phyloP scores from a whole-genome alignment of 345 rosid species.

The Murraya paniculata region DNA sequence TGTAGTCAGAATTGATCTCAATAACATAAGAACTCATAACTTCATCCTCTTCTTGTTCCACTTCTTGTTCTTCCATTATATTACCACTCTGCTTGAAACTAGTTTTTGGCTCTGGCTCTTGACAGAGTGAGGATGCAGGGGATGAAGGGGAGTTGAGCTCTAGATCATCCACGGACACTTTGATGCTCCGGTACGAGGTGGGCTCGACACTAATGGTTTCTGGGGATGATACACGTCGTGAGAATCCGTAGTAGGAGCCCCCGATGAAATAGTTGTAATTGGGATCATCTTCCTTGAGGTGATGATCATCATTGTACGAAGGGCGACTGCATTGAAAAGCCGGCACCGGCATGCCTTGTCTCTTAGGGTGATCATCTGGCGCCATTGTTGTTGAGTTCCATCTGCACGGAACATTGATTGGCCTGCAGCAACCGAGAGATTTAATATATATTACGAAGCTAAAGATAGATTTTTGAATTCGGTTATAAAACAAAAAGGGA shows the following conservation, averaged over 20 bases:
- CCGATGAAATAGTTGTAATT: constrained; percentile 20
- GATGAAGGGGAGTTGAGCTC: constrained; percentile 74
- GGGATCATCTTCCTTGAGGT: constrained; percentile 32
- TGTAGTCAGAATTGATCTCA: constrained; percentile 64
- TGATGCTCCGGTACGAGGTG: constrained; percentile 43
- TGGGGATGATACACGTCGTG: constrained; percentile 57
- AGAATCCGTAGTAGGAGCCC: constrained; percentile 35
- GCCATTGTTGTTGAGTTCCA: constrained; percentile 47
- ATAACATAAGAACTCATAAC: constrained; percentile 84
- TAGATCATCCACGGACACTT: constrained; percentile 44
- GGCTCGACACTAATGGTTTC: constrained; percentile 65
- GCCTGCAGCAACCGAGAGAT: constrained; percentile 36
- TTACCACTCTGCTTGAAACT: neutral
- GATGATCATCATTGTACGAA: constrained; percentile 26
- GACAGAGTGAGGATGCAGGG: constrained; percentile 65
- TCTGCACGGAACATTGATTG: constrained; percentile 73
- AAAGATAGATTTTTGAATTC: too few relatives aligned
- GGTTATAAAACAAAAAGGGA: too few relatives aligned
- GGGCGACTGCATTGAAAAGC: constrained; percentile 34
- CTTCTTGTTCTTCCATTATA: constrained; percentile 28
- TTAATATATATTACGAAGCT: neutral
- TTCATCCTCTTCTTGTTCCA: constrained; percentile 53
- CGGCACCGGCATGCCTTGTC: constrained; percentile 34
- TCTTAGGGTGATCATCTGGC: constrained; percentile 33
- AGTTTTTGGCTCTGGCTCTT: constrained; percentile 32